These are phyloP conservation scores for Themeda triandra DNA, from an alignment of 176 grass and related monocot species.

Conservation along the genomic window DNA sequence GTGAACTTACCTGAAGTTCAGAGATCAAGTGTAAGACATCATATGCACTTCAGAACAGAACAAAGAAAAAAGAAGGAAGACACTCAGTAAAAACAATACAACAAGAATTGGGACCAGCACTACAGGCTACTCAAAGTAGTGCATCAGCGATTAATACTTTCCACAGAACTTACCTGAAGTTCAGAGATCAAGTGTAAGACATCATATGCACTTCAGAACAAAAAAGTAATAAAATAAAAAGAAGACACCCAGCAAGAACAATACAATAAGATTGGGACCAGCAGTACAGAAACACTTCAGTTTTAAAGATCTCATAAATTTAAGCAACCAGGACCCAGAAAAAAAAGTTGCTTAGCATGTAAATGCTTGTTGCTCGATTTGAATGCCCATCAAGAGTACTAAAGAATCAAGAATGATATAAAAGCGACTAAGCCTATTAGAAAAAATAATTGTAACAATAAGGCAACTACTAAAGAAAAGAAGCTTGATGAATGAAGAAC, in stretches of 20 bases:
- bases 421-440: background rate
- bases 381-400: background rate
- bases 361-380: background rate
- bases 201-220: constrained; percentile 42
- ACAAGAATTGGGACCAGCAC: background rate
- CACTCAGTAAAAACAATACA: background rate
- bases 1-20: constrained; percentile 58
- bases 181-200: constrained; percentile 63
- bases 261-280: background rate
- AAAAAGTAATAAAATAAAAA: background rate
- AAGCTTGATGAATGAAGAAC: background rate
- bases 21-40: constrained; percentile 67
- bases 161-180: constrained; percentile 35
- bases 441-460: background rate
- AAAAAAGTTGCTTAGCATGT: background rate
- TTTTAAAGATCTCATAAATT: background rate
- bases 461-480: background rate
- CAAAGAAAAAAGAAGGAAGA: background rate
- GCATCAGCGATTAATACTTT: too few relatives aligned
- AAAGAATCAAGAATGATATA: constrained; percentile 6
- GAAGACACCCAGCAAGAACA: background rate
- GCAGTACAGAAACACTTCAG: background rate
- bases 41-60: constrained; percentile 31
- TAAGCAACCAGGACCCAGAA: background rate
- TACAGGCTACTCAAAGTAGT: background rate